Percentiles rank a stretch among this genome's conserved stretches.
Conservation (phyloP, 2,329 filamentous ascomycete genomes). For the Bisporella sp. region DNA sequence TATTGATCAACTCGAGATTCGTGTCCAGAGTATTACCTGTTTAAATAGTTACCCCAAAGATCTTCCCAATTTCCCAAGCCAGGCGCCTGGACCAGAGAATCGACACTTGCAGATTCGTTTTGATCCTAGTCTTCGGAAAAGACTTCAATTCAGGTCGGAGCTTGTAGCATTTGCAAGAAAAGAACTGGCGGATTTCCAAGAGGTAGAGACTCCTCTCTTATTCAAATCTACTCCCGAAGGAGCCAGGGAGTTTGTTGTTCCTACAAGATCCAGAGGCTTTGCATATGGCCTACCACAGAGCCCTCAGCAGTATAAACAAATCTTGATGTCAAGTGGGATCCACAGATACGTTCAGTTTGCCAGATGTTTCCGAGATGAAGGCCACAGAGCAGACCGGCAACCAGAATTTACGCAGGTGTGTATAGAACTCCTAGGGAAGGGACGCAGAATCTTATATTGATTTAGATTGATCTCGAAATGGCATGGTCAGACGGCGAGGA, state of each 20-base stretch:
- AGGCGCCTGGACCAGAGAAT: conserved; percentile 65
- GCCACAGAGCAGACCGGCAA: conserved; percentile 83
- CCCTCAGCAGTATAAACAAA: conserved; percentile 97
- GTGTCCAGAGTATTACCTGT: conserved; percentile 52
- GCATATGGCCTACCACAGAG: conserved; percentile 94
- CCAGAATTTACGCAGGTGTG: conserved; percentile 89
- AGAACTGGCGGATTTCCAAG: conserved; percentile 18
- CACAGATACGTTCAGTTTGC: conserved; percentile 86
- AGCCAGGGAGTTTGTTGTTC: conserved; percentile 89
- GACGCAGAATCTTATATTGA: conserved; percentile 4
- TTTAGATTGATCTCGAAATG: conserved; percentile 86
- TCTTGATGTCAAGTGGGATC: conserved; percentile 87
- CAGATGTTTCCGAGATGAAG: conserved; percentile 91
- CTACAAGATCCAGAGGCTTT: conserved; percentile 66
- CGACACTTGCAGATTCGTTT: conserved; percentile 84
- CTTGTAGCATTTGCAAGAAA: conserved; percentile 44
- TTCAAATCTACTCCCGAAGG: conserved; percentile 98
- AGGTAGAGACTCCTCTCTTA: conserved; percentile 86
- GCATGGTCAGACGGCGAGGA: conserved; percentile 68
- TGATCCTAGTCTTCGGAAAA: conserved; percentile 55
- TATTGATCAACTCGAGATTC: conserved; percentile 44
- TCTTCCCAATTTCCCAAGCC: conserved; percentile 66
- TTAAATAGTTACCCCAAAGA: conserved; percentile 70
- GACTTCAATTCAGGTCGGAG: conserved; percentile 63
- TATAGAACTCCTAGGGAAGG: not conserved